Evolutionary conservation across 306 rosid genomes (phyloP).

Genomic region (Prunus fruticosa): DNA sequence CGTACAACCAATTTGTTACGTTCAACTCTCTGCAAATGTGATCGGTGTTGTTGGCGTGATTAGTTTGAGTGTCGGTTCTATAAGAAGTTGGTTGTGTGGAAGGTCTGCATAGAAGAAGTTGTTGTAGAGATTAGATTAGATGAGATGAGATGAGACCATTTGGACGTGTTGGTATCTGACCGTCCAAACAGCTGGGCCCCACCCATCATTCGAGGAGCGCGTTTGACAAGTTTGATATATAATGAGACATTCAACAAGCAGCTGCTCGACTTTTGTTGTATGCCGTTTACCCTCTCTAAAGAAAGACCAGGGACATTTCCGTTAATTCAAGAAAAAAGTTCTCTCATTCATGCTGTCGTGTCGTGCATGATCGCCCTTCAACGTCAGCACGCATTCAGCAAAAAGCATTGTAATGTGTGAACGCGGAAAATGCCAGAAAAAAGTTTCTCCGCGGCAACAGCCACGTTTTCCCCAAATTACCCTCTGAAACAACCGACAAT

Average conservation of each 20-base stretch:
- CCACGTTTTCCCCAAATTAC: conserved; percentile 13
- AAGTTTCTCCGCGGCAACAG: not conserved
- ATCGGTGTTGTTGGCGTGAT: too few relatives aligned
- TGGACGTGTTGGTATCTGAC: not conserved
- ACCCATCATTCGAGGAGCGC: not conserved
- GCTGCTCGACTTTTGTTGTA: not conserved
- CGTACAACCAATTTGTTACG: too few relatives aligned
- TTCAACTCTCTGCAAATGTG: too few relatives aligned
- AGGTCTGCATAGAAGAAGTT: too few relatives aligned
- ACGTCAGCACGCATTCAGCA: not conserved
- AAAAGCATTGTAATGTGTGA: not conserved
- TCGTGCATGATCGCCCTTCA: not conserved
- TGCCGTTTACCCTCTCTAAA: not conserved
- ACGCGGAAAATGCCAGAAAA: not conserved
- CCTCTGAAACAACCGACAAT: not conserved
- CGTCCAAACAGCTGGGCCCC: not conserved
- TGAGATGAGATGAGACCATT: too few relatives aligned
- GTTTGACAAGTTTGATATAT: not conserved
- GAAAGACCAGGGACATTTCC: not conserved
- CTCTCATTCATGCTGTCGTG: too few relatives aligned
- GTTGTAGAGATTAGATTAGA: too few relatives aligned
- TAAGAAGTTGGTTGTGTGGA: too few relatives aligned
- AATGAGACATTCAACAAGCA: not conserved
- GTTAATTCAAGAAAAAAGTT: not conserved
- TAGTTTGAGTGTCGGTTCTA: too few relatives aligned